Conservation (phyloP, 352 stramenopile genomes). For the Globisporangium barbulae region DNA sequence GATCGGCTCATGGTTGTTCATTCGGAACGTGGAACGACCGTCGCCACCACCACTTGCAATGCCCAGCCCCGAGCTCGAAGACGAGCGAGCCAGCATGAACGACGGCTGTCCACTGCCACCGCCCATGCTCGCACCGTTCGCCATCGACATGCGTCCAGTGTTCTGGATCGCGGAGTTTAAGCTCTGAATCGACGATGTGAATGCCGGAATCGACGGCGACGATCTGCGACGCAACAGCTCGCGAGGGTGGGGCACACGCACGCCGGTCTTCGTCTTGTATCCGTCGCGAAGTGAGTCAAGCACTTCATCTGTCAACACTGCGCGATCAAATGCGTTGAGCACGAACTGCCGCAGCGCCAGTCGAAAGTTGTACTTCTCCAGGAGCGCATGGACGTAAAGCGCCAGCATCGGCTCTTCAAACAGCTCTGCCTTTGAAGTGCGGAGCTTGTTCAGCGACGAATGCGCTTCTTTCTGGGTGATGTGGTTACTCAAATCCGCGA, state of each 20-base stretch:
- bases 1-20: constrained; percentile 64
- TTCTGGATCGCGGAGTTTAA: constrained; percentile 75
- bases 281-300: constrained; percentile 61
- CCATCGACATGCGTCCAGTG: constrained; percentile 55
- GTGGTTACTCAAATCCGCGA: constrained; percentile 86
- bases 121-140: constrained; percentile 25
- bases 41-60: constrained; percentile 28
- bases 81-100: constrained; percentile 17
- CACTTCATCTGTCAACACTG: constrained; percentile 68
- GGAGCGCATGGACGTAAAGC: constrained; percentile 76
- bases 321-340: constrained; percentile 81
- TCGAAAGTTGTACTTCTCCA: constrained; percentile 85
- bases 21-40: constrained; percentile 48
- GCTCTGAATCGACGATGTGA: constrained; percentile 81
- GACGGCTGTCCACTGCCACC: constrained; percentile 10
- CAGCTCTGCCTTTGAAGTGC: constrained; percentile 56
- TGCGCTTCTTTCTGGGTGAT: constrained; percentile 89
- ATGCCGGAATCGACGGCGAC: constrained; percentile 85
- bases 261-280: constrained; percentile 39
- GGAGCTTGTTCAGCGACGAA: constrained; percentile 80
- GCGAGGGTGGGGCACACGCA: constrained; percentile 44
- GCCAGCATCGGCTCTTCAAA: constrained; percentile 85
- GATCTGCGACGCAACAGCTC: constrained; percentile 67
- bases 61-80: constrained; percentile 18
- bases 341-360: constrained; percentile 84